A percentile compares a stretch with the other conserved stretches of the same genome.
phyloP scores from a whole-genome alignment of 2,329 filamentous ascomycete species.

The Trichophyton rubrum region DNA sequence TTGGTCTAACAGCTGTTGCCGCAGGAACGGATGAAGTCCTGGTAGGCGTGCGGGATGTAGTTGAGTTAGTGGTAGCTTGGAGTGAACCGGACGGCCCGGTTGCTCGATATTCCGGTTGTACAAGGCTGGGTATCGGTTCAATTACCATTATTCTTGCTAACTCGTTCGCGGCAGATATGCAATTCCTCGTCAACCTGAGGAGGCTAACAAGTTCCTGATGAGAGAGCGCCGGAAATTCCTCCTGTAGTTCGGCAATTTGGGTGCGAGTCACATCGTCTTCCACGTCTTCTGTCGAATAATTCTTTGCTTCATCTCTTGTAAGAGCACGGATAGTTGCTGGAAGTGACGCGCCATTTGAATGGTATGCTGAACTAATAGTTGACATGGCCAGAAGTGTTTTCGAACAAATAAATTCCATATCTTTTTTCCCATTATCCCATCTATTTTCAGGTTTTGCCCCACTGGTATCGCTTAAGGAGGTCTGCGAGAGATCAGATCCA shows the following conservation, averaged over 20 bases:
- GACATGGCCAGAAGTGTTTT: slow-evolving; percentile 36
- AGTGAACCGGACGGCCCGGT: background rate
- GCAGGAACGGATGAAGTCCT: background rate
- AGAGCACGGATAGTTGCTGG: slow-evolving; percentile 44
- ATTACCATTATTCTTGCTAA: slow-evolving; percentile 43
- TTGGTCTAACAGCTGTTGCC: background rate
- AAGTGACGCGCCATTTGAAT: slow-evolving; percentile 45
- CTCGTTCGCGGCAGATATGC: slow-evolving; percentile 46
- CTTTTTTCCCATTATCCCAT: slow-evolving; percentile 45
- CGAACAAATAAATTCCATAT: slow-evolving; percentile 49
- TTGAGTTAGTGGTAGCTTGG: background rate
- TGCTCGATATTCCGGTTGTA: background rate
- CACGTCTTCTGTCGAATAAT: slow-evolving; percentile 23
- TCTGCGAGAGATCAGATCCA: slow-evolving; percentile 16
- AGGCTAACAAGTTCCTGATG: slow-evolving; percentile 40
- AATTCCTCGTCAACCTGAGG: slow-evolving; percentile 45
- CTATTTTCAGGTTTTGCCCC: slow-evolving; percentile 33
- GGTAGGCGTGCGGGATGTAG: background rate
- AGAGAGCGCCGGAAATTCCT: slow-evolving; percentile 43
- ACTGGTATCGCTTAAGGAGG: slow-evolving; percentile 11
- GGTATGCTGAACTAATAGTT: slow-evolving; percentile 45
- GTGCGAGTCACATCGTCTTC: slow-evolving; percentile 34
- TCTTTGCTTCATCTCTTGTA: slow-evolving; percentile 36
- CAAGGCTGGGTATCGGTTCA: slow-evolving; percentile 12
- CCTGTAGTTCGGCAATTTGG: slow-evolving; percentile 42